Evolutionary conservation across 1,284 basidiomycete genomes (phyloP).

Genomic region (Puccinia brachypodii): DNA sequence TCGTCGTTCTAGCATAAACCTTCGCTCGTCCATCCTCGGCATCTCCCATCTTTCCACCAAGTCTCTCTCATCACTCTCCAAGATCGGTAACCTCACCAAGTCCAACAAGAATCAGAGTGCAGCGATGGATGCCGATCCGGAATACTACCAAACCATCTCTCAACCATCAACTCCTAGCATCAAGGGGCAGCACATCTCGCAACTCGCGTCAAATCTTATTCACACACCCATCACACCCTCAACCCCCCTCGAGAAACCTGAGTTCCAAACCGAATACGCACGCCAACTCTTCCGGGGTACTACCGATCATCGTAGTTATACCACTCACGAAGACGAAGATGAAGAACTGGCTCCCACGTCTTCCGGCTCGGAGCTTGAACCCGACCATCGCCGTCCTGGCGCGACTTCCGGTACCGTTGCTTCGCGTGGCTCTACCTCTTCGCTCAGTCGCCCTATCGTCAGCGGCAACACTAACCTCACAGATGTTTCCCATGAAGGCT

Average conservation of each 20-base stretch:
- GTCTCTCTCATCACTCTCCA: constrained; percentile 18
- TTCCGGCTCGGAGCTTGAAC: constrained; percentile 7
- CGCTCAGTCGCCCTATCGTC: background rate
- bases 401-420: background rate
- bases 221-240: constrained; percentile 19
- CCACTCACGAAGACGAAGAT: constrained; percentile 15
- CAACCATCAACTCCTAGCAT: constrained; percentile 22
- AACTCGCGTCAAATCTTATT: background rate
- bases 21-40: background rate
- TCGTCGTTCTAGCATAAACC: background rate
- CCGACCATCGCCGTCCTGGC: background rate
- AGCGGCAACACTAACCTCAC: background rate
- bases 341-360: constrained; percentile 26
- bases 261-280: constrained; percentile 44
- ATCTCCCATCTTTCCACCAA: constrained; percentile 21
- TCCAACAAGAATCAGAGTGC: background rate
- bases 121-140: constrained; percentile 1
- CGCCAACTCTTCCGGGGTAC: constrained; percentile 37
- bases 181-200: background rate
- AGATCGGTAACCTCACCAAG: background rate
- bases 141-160: constrained; percentile 8
- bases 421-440: background rate
- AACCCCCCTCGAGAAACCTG: constrained; percentile 37
- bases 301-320: background rate
- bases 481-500: background rate